These are phyloP conservation scores for Lepidium africanum DNA, from an alignment of 345 rosid genomes.

Conservation along the genomic window DNA sequence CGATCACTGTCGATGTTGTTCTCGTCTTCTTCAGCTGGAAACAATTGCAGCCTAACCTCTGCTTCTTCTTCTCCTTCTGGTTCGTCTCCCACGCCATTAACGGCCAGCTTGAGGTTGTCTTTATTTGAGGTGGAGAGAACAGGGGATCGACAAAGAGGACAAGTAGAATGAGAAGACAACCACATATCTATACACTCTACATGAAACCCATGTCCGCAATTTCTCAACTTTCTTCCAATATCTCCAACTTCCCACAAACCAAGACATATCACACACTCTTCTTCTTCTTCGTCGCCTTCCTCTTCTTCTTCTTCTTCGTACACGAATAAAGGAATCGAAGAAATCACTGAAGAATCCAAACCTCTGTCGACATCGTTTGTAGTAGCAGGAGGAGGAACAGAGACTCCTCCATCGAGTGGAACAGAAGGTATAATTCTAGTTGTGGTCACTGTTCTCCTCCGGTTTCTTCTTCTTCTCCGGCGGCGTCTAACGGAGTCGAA, in stretches of 20 bases:
- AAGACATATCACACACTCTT: constrained; percentile 72
- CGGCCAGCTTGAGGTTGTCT: constrained; percentile 14
- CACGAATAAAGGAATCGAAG: constrained; percentile 63
- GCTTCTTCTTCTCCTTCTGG: background rate
- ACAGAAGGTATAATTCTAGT: constrained; percentile 28
- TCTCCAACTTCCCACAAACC: constrained; percentile 56
- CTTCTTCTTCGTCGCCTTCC: background rate
- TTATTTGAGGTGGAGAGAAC: constrained; percentile 5
- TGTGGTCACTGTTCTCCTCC: constrained; percentile 28
- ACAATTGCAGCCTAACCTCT: constrained; percentile 11
- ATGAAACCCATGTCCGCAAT: constrained; percentile 70
- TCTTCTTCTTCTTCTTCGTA: constrained; percentile 21
- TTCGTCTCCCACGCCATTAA: constrained; percentile 19
- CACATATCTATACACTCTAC: constrained; percentile 82
- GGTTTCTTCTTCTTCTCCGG: constrained; percentile 20
- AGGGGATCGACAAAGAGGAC: constrained; percentile 61
- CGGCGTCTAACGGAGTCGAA: constrained; percentile 14
- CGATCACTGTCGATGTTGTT: background rate
- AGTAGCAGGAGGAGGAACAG: background rate
- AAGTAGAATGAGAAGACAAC: constrained; percentile 58
- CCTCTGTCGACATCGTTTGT: constrained; percentile 31
- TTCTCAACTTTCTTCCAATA: constrained; percentile 45
- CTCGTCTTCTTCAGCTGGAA: constrained; percentile 14
- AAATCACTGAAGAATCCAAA: constrained; percentile 47
- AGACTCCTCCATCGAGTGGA: background rate